Evolutionary conservation across 768 basidiomycete genomes (phyloP).

Genomic region (Boletellus emodensis): DNA sequence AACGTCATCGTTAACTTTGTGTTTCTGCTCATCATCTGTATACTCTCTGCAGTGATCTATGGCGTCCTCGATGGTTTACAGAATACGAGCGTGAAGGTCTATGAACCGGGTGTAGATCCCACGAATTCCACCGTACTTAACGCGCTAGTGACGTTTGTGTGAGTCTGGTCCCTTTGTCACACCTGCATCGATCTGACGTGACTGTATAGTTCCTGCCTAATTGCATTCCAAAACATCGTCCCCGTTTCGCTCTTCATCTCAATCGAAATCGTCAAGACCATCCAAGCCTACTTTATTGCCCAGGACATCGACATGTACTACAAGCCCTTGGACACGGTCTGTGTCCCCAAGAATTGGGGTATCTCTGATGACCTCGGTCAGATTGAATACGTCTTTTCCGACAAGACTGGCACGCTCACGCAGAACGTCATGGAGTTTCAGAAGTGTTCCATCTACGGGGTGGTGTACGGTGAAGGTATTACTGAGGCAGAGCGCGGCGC

Average conservation of each 20-base stretch:
- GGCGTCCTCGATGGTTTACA: conserved; percentile 62
- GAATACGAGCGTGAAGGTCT: conserved; percentile 66
- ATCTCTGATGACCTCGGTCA: conserved; percentile 98
- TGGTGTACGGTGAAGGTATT: conserved; percentile 87
- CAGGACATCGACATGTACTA: conserved; percentile 98
- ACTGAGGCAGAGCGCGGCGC: conserved; percentile 95
- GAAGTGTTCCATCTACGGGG: conserved; percentile 83
- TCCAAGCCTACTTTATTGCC: conserved; percentile 94
- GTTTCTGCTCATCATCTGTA: conserved; percentile 73
- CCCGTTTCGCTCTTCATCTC: conserved; percentile 96
- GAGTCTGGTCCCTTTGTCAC: conserved; percentile 32
- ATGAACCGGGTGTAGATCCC: conserved; percentile 63
- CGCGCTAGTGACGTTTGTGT: conserved; percentile 89
- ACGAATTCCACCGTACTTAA: conserved; percentile 62
- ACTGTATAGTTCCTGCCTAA: conserved; percentile 71
- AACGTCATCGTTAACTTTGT: conserved; percentile 94
- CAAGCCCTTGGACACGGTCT: conserved; percentile 76
- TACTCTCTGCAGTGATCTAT: conserved; percentile 68
- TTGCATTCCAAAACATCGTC: conserved; percentile 97
- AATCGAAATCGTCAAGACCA: conserved; percentile 97
- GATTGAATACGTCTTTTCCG: conserved; percentile 92
- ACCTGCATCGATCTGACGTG: conserved; percentile 1
- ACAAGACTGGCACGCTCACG: conserved; percentile 96
- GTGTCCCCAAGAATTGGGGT: conserved; percentile 97
- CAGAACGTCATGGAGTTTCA: conserved; percentile 99